Base-by-base conservation (phyloP, 75 land plant species). In the Selaginella moellendorffii region DNA sequence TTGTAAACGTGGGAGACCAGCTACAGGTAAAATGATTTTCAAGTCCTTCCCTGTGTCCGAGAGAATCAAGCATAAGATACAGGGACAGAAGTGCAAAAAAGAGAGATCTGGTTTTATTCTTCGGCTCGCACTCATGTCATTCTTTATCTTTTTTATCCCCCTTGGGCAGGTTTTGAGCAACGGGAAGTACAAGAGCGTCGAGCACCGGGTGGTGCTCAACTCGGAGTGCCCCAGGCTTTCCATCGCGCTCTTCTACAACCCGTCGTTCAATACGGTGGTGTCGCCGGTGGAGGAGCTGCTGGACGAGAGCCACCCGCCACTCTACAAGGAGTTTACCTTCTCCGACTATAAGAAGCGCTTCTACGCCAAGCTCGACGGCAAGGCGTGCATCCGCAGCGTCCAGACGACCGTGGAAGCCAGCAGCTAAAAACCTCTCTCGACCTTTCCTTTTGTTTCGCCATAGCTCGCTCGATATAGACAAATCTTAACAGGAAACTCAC, bases 101-200 rank as follows among this genome's bases (percentile, higher is more conserved):
- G n/a, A n/a, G n/a, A n/a, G n/a, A n/a, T n/a, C n/a, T n/a, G n/a
- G n/a, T n/a, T n/a, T n/a, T n/a, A n/a, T n/a, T n/a, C n/a, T n/a
- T n/a, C n/a, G n/a, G n/a, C n/a, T n/a, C n/a, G n/a, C n/a, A n/a
- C n/a, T n/a, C n/a, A n/a, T n/a, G n/a, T n/a, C n/a, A n/a, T n/a
- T n/a, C n/a, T n/a, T n/a, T n/a, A n/a, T n/a, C n/a, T n/a, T n/a
- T n/a, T n/a, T n/a, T n/a, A 24, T 65, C 46, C 24, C 23, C 70
- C 70, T 29, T 71, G 69, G 26, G 30, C 54, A 83, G 82, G 75
- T 82, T 31, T 21, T 80, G 51, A 85, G 79, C 74, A 82, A 80
- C 63, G 85, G 81, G 24, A 76, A 68, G 25, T 87, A 76, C 77
- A 79, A 76, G 63, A 87, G 90, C n/a, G 88, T 87, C 62, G 82